Evolutionary conservation across 73 alveolate genomes (phyloP).

Genomic region (Paramecium tetraurelia): DNA sequence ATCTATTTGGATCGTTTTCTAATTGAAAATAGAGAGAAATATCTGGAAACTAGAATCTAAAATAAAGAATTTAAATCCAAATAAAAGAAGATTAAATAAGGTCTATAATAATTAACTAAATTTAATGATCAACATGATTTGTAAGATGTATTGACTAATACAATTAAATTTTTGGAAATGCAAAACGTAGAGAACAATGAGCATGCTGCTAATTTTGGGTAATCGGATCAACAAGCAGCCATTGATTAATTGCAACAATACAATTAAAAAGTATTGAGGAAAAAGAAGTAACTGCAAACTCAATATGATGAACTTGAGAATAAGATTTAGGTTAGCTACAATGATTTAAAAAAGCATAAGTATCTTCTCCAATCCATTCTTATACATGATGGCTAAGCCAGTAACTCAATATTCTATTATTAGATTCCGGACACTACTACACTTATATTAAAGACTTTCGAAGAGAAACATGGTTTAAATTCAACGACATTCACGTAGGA

Average conservation of each 20-base stretch:
- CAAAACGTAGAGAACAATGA: neutral
- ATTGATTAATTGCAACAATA: neutral
- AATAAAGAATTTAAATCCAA: constrained; percentile 55
- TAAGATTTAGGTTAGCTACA: constrained; percentile 51
- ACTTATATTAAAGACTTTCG: constrained; percentile 84
- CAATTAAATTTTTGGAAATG: neutral
- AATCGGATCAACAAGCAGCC: neutral
- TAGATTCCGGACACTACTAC: constrained; percentile 95
- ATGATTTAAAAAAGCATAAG: constrained; percentile 63
- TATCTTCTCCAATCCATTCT: constrained; percentile 79
- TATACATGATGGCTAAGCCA: constrained; percentile 91
- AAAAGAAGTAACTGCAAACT: neutral
- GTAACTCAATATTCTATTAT: neutral
- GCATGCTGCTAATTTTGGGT: constrained; percentile 58
- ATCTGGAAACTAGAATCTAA: constrained; percentile 55
- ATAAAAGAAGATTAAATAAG: constrained; percentile 31
- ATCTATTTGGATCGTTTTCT: constrained; percentile 80
- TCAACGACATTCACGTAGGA: constrained; percentile 73
- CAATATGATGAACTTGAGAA: constrained; percentile 54
- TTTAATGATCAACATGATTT: constrained; percentile 38
- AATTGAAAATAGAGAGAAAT: constrained; percentile 59
- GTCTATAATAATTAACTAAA: constrained; percentile 35
- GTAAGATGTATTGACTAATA: neutral
- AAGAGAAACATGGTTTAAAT: constrained; percentile 76
- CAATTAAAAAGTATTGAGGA: neutral